phyloP scores from a whole-genome alignment of 768 basidiomycete species.

The Clitopilus hobsonii region DNA sequence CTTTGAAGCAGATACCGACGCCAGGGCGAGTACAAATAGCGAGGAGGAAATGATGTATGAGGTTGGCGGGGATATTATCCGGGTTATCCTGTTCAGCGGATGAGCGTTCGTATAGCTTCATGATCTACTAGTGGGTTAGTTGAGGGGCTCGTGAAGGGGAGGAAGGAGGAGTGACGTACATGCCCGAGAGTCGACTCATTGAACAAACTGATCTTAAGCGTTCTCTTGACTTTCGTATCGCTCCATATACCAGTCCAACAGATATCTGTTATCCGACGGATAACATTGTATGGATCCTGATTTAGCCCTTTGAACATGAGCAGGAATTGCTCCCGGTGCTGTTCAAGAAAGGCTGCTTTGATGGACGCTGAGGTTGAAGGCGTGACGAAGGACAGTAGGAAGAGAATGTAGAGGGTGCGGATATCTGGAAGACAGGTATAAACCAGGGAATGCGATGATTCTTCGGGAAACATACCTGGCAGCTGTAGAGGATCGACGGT shows the following conservation, averaged over 20 bases:
- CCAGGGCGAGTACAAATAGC: conserved; percentile 81
- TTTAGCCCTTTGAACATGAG: conserved; percentile 68
- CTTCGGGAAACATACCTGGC: conserved; percentile 49
- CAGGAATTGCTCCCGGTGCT: conserved; percentile 60
- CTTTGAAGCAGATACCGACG: conserved; percentile 80
- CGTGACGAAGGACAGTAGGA: conserved; percentile 71
- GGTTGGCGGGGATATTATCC: conserved; percentile 65
- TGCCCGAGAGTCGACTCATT: conserved; percentile 60
- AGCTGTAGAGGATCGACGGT: conserved; percentile 34
- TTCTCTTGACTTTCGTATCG: conserved; percentile 68
- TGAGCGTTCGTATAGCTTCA: conserved; percentile 69
- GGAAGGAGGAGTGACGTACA: conserved; percentile 30
- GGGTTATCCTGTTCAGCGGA: conserved; percentile 40
- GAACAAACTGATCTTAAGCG: conserved; percentile 68
- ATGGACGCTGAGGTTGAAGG: conserved; percentile 38
- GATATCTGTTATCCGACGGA: conserved; percentile 62
- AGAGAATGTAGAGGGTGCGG: conserved; percentile 66
- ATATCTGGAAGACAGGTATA: conserved; percentile 50
- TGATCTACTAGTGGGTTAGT: conserved; percentile 36
- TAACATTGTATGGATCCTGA: conserved; percentile 60
- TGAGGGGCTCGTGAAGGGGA: background rate
- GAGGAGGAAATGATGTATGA: conserved; percentile 84
- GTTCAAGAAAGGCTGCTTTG: conserved; percentile 66
- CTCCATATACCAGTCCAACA: conserved; percentile 77
- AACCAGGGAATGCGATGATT: background rate